phyloP scores from a whole-genome alignment of 495 filamentous ascomycete species.

The Mytilinidion resinicola region DNA sequence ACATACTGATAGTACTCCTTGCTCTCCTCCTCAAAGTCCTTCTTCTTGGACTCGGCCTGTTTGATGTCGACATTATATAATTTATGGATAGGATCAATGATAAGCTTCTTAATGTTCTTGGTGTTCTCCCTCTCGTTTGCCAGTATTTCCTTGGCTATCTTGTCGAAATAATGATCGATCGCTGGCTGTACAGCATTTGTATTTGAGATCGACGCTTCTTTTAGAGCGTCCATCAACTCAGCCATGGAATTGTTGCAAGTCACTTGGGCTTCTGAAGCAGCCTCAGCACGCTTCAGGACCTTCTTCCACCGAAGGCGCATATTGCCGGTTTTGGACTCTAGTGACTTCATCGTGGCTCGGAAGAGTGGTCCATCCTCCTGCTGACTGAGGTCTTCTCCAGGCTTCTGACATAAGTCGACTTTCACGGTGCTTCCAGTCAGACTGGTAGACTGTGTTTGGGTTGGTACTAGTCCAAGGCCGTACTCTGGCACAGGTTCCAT shows the following conservation, averaged over 20 bases:
- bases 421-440: conserved; percentile 57
- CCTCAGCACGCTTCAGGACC: conserved; percentile 83
- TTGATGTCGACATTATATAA: conserved; percentile 96
- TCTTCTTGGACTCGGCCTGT: conserved; percentile 92
- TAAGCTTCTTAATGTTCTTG: conserved; percentile 75
- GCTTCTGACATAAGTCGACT: conserved; percentile 82
- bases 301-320: conserved; percentile 93
- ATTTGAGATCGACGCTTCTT: conserved; percentile 83
- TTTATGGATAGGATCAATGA: conserved; percentile 88
- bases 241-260: conserved; percentile 78
- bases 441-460: conserved; percentile 35
- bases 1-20: conserved; percentile 96
- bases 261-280: conserved; percentile 69
- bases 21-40: conserved; percentile 97
- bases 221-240: conserved; percentile 78
- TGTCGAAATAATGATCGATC: conserved; percentile 96
- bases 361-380: conserved; percentile 94
- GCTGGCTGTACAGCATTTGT: conserved; percentile 93
- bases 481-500: conserved; percentile 46
- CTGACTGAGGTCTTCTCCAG: conserved; percentile 77
- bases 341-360: conserved; percentile 89
- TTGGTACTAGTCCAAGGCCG: conserved; percentile 37
- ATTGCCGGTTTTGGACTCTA: conserved; percentile 95
- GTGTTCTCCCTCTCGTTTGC: conserved; percentile 80
- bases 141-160: conserved; percentile 87